Base-by-base conservation (phyloP, 179 eudicot species). In the Nepenthes alata region DNA sequence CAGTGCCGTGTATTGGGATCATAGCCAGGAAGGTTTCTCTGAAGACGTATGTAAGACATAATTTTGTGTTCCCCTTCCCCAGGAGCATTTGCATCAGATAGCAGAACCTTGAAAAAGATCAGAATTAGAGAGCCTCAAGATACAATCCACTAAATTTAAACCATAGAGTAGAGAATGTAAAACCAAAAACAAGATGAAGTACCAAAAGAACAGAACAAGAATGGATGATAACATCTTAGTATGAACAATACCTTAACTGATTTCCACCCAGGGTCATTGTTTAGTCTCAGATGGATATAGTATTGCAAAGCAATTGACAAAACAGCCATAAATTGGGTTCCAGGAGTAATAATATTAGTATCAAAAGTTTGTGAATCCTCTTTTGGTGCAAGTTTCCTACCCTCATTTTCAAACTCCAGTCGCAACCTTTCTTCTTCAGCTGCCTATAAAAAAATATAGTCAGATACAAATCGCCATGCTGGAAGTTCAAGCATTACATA, bases 51-150 rank as follows among this genome's bases (percentile, higher is more conserved):
- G 64, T 86, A 91, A 0, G 98, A 91, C 96, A 91, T 91, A 51
- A 91, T 81, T 65, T 91, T 91, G 77, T 91, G 96, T 57, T 91
- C 98, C 69, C 98, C 98, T 80, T 91, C 98, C 72, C 98, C 98
- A 67, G 98, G 95, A 67, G 81, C 98, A 81, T 86, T 91, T 53
- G 98, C 96, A 72, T 91, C 98, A 69, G 98, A 91, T 54, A 91
- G 81, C 54, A 91, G 83, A 69, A 91, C 98, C 98, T 91, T 55
- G 55, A 79, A 57, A 50, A 49, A 61, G 41, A 55, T 34, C 47
- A 64, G 15, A 54, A 16, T 54, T 58, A 12, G 44, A 12, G 14
- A 45, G 35, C 35, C 4, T 13, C 10, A 44, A 15, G 1, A 4
- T 13, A 4, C 37, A 1, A 2, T 1, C 53, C 16, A 3, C 15